A percentile compares a stretch with the other conserved stretches of the same genome.
phyloP scores from a whole-genome alignment of 495 filamentous ascomycete species.

The Penicillium silybi region DNA sequence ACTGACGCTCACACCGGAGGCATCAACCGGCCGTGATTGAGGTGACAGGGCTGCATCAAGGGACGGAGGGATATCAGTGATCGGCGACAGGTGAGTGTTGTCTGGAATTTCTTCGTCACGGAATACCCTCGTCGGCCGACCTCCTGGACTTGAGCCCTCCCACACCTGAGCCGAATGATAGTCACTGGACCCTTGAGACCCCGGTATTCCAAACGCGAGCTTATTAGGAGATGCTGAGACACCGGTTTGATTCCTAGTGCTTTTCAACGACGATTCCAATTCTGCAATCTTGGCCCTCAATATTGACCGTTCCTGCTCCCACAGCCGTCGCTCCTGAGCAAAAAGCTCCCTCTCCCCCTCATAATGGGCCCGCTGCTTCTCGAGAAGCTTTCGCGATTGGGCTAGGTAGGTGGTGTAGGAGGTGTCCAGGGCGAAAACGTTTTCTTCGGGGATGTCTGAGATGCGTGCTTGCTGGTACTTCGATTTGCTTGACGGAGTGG shows the following conservation, averaged over 20 bases:
- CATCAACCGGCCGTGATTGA: slow-evolving; percentile 25
- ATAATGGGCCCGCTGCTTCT: slow-evolving; percentile 37
- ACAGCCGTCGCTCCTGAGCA: slow-evolving; percentile 37
- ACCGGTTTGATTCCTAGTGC: slow-evolving; percentile 10
- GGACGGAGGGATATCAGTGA: slow-evolving; percentile 28
- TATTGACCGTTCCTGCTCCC: slow-evolving; percentile 39
- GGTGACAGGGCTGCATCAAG: slow-evolving; percentile 45
- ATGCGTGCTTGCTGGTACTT: slow-evolving; percentile 12
- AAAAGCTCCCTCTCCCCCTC: slow-evolving; percentile 39
- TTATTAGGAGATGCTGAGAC: neutral
- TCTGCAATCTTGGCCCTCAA: slow-evolving; percentile 38
- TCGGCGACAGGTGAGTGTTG: slow-evolving; percentile 16
- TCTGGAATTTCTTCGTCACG: slow-evolving; percentile 28
- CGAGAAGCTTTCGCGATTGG: slow-evolving; percentile 38
- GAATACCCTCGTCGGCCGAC: slow-evolving; percentile 44
- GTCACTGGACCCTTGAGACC: slow-evolving; percentile 8
- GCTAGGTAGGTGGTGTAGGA: slow-evolving; percentile 38
- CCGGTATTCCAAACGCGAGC: slow-evolving; percentile 7
- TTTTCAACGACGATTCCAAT: slow-evolving; percentile 30
- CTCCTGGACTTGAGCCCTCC: slow-evolving; percentile 40
- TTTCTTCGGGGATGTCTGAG: slow-evolving; percentile 7
- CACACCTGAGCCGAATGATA: slow-evolving; percentile 33
- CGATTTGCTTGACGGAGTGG: slow-evolving; percentile 24
- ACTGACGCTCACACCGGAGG: slow-evolving; percentile 12
- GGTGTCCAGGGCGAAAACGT: slow-evolving; percentile 18